Evolutionary conservation across 129 eudicot species (phyloP).

Genomic region (Solidago caesia): DNA sequence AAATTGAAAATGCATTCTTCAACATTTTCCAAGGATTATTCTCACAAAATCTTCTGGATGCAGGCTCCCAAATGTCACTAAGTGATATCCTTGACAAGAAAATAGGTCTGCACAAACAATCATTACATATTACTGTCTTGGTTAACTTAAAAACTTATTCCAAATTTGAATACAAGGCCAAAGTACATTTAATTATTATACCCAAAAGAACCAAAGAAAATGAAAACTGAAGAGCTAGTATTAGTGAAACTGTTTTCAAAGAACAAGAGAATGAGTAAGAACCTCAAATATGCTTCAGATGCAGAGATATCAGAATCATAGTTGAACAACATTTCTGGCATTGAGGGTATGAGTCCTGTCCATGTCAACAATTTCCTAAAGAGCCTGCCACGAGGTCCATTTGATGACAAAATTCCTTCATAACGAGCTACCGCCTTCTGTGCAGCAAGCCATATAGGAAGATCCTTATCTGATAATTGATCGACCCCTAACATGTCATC

Average conservation of each 20-base stretch:
- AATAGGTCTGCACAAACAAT: slow-evolving; percentile 59
- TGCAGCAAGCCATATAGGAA: slow-evolving; percentile 95
- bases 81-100: slow-evolving; percentile 86
- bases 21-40: slow-evolving; percentile 83
- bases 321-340: slow-evolving; percentile 45
- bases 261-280: neutral
- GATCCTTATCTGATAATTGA: slow-evolving; percentile 43
- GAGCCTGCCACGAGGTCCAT: slow-evolving; percentile 92
- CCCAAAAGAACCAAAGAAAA: slow-evolving; percentile 1
- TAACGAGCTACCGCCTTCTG: slow-evolving; percentile 91
- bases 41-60: slow-evolving; percentile 69
- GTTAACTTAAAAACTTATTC: slow-evolving; percentile 3
- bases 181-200: slow-evolving; percentile 6
- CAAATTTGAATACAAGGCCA: neutral
- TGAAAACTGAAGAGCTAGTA: slow-evolving; percentile 1
- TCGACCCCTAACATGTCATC: slow-evolving; percentile 45
- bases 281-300: slow-evolving; percentile 73
- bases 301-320: slow-evolving; percentile 38
- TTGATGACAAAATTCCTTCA: slow-evolving; percentile 77
- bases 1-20: slow-evolving; percentile 67
- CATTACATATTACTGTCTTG: slow-evolving; percentile 1
- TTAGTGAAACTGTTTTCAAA: neutral
- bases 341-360: slow-evolving; percentile 69
- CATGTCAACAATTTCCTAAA: slow-evolving; percentile 70
- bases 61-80: slow-evolving; percentile 92